phyloP scores from a whole-genome alignment of 2,329 filamentous ascomycete species.

The Neofusicoccum sp. region DNA sequence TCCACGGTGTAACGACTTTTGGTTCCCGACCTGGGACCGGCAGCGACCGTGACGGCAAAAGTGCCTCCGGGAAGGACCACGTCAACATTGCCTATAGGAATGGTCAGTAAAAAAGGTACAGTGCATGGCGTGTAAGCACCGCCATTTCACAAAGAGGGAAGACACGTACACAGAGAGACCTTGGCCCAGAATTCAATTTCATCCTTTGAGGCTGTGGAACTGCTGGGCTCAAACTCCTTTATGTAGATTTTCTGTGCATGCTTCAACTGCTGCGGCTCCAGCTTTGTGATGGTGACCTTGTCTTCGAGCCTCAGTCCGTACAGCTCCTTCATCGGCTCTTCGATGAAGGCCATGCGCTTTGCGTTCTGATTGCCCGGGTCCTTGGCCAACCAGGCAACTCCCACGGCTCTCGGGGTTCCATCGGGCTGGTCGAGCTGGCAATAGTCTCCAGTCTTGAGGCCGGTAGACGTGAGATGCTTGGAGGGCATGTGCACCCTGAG shows the following conservation, averaged over 20 bases:
- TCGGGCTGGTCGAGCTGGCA: slow-evolving; percentile 52
- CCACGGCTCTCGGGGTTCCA: slow-evolving; percentile 51
- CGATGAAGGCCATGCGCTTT: slow-evolving; percentile 59
- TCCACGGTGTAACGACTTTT: slow-evolving; percentile 65
- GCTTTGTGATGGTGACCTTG: slow-evolving; percentile 62
- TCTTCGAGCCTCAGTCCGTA: slow-evolving; percentile 74
- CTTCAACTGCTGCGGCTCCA: slow-evolving; percentile 40
- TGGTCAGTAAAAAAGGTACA: neutral
- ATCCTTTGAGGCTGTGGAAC: slow-evolving; percentile 28
- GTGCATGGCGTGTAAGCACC: too few relatives aligned
- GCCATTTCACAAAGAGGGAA: neutral
- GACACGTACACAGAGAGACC: slow-evolving; percentile 35
- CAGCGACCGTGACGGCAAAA: slow-evolving; percentile 54
- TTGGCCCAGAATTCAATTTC: slow-evolving; percentile 33
- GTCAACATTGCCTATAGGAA: slow-evolving; percentile 60
- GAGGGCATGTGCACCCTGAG: slow-evolving; percentile 62
- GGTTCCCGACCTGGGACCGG: slow-evolving; percentile 52
- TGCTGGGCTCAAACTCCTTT: slow-evolving; percentile 27
- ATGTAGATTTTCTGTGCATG: slow-evolving; percentile 35
- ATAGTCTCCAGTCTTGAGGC: slow-evolving; percentile 60
- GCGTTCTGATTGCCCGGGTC: slow-evolving; percentile 42
- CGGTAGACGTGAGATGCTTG: slow-evolving; percentile 58
- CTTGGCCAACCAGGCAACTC: slow-evolving; percentile 64
- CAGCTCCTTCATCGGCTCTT: slow-evolving; percentile 71
- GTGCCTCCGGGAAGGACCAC: slow-evolving; percentile 70